These are phyloP conservation scores for Urostyla sp. DNA, from an alignment of 73 alveolate genomes.

Conservation along the genomic window DNA sequence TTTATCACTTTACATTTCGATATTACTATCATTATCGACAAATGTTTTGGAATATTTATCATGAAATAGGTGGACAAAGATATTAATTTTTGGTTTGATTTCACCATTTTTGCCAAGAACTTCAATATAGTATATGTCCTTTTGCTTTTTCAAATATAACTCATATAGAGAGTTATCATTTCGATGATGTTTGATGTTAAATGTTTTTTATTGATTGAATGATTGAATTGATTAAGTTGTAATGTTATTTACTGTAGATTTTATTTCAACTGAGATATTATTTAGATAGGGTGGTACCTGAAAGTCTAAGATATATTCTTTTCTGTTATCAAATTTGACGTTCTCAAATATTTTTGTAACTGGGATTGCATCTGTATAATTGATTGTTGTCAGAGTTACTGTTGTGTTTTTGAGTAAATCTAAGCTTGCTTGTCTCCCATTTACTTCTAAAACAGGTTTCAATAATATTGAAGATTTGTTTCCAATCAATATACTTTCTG, in stretches of 20 bases:
- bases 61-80: conserved; percentile 1
- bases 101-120: conserved; percentile 69
- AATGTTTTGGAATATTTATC: not conserved
- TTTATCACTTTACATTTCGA: conserved; percentile 70
- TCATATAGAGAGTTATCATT: conserved; percentile 5
- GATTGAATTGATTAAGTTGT: not conserved
- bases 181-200: not conserved
- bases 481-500: conserved; percentile 70
- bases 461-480: conserved; percentile 55
- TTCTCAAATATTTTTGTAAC: conserved; percentile 55
- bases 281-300: conserved; percentile 64
- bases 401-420: conserved; percentile 51
- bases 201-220: not conserved
- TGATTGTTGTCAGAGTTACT: conserved; percentile 46
- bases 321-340: conserved; percentile 19
- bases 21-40: too few species aligned
- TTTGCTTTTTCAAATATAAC: conserved; percentile 10
- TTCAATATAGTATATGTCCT: conserved; percentile 24
- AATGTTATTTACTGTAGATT: conserved; percentile 22
- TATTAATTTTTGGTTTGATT: conserved; percentile 7
- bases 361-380: conserved; percentile 42
- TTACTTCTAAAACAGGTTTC: conserved; percentile 53
- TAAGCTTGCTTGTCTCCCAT: conserved; percentile 38
- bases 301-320: conserved; percentile 48
- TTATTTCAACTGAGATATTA: conserved; percentile 6